phyloP scores from a whole-genome alignment of 2,329 filamentous ascomycete genomes.

The Achaetomium macrosporum region DNA sequence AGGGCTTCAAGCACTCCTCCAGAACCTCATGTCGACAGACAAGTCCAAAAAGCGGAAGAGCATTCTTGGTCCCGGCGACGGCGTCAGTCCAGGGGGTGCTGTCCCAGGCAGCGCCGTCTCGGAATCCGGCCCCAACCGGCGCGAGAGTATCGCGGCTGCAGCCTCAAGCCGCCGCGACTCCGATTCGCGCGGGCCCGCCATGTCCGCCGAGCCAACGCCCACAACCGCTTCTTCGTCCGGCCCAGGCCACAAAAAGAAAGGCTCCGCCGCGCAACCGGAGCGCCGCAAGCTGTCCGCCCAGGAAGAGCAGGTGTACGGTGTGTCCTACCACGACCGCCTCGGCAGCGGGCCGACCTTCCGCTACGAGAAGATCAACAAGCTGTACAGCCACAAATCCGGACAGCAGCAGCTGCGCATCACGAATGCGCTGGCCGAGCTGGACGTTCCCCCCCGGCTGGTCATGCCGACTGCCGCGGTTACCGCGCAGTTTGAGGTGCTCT shows the following conservation, averaged over 20 bases:
- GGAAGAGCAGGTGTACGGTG: constrained; percentile 75
- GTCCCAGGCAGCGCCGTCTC: constrained; percentile 34
- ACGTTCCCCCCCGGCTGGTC: constrained; percentile 61
- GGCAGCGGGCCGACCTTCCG: constrained; percentile 85
- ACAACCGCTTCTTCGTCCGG: constrained; percentile 11
- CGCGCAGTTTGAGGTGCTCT: constrained; percentile 63
- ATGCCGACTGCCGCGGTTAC: constrained; percentile 72
- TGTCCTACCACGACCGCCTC: constrained; percentile 78
- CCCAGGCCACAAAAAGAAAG: constrained; percentile 45
- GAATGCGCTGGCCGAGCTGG: constrained; percentile 64
- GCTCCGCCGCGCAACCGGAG: constrained; percentile 40
- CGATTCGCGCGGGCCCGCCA: constrained; percentile 36
- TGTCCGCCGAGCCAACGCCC: constrained; percentile 29
- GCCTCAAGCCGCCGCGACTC: constrained; percentile 39
- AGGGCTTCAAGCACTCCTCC: constrained; percentile 72
- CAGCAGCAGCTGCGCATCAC: constrained; percentile 71
- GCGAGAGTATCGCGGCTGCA: constrained; percentile 48
- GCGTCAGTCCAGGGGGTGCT: constrained; percentile 41
- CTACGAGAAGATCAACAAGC: constrained; percentile 72
- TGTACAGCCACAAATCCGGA: constrained; percentile 69
- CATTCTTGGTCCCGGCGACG: constrained; percentile 53
- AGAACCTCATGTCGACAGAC: constrained; percentile 75
- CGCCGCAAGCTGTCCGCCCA: constrained; percentile 67
- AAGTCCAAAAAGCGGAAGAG: constrained; percentile 85
- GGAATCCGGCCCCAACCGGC: constrained; percentile 37